Percentiles rank a stretch among this genome's conserved stretches.
phyloP scores from a whole-genome alignment of 441 rosid genomes.

The Pelargonium citronellum region DNA sequence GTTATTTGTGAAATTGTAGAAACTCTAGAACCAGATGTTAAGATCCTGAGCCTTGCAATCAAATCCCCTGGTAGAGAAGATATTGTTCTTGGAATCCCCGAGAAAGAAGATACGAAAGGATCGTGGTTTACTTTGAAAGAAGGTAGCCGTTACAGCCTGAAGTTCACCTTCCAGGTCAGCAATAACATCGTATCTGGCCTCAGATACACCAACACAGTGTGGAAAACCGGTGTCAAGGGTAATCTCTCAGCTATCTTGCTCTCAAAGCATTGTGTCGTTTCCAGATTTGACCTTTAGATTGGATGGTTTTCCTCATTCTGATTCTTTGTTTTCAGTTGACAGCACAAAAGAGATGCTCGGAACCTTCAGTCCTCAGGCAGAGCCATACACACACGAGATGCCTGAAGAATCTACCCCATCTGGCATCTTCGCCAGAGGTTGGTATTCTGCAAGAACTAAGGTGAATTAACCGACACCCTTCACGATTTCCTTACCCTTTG shows the following conservation, averaged over 20 bases:
- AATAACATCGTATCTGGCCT: slow-evolving; percentile 50
- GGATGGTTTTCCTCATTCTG: slow-evolving; percentile 8
- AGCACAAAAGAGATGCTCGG: slow-evolving; percentile 58
- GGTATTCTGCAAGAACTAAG: slow-evolving; percentile 52
- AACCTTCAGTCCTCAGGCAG: slow-evolving; percentile 60
- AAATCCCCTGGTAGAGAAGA: slow-evolving; percentile 39
- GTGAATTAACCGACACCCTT: slow-evolving; percentile 24
- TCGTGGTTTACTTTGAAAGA: slow-evolving; percentile 51
- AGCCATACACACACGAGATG: slow-evolving; percentile 49
- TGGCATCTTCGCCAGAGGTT: slow-evolving; percentile 57
- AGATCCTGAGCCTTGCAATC: slow-evolving; percentile 43
- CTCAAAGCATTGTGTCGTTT: neutral
- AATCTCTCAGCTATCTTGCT: slow-evolving; percentile 7
- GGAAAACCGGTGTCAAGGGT: slow-evolving; percentile 56
- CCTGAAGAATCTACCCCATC: slow-evolving; percentile 64
- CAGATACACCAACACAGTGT: slow-evolving; percentile 43
- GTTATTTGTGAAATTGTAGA: slow-evolving; percentile 25
- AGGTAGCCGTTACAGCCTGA: slow-evolving; percentile 40
- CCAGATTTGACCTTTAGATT: neutral
- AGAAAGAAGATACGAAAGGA: slow-evolving; percentile 40
- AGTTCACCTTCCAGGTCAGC: slow-evolving; percentile 43
- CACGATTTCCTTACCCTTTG: neutral
- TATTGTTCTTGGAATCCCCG: slow-evolving; percentile 38
- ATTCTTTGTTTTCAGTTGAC: slow-evolving; percentile 36
- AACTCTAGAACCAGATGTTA: slow-evolving; percentile 43